Percentiles rank a stretch among this genome's conserved stretches.
Evolutionary conservation across 345 rosid genomes (phyloP).

Genomic region (Populus simonii): DNA sequence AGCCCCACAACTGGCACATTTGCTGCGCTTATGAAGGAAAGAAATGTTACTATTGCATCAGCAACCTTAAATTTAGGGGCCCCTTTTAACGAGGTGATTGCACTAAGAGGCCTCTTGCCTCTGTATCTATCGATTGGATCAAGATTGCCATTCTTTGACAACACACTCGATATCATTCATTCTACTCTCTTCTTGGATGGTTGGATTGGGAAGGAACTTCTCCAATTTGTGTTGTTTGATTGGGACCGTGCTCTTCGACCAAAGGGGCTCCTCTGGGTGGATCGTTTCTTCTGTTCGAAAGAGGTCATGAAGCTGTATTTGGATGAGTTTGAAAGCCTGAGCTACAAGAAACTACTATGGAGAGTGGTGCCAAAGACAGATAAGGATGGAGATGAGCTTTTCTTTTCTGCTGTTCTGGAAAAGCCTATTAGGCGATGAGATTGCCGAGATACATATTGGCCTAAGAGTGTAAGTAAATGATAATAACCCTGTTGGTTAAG

Average conservation of each 20-base stretch:
- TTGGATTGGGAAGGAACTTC: conserved; percentile 47
- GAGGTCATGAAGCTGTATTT: conserved; percentile 38
- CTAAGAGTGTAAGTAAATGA: too few relatives aligned
- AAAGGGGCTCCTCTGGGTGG: conserved; percentile 49
- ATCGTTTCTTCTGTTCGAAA: conserved; percentile 51
- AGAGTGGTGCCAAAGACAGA: conserved; percentile 47
- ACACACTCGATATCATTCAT: conserved; percentile 53
- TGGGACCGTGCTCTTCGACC: conserved; percentile 54
- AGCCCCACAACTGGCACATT: conserved; percentile 52
- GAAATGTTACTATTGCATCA: conserved; percentile 38
- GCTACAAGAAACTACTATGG: conserved; percentile 44
- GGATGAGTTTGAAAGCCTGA: conserved; percentile 42
- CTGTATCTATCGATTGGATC: conserved; percentile 45
- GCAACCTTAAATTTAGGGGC: conserved; percentile 48
- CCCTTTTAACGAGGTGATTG: conserved; percentile 54
- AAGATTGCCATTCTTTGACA: conserved; percentile 56
- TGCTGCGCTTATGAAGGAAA: conserved; percentile 57
- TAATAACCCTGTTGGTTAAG: background rate
- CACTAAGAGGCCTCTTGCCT: conserved; percentile 49
- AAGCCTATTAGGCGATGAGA: conserved; percentile 38
- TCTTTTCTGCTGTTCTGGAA: conserved; percentile 58
- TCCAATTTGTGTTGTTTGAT: conserved; percentile 44
- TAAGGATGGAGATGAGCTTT: conserved; percentile 40
- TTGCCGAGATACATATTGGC: background rate
- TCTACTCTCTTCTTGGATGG: conserved; percentile 48